Percentiles rank a stretch among this genome's conserved stretches.
Conservation (phyloP, 805 yeast species). For the Isabelozyma heimii region DNA sequence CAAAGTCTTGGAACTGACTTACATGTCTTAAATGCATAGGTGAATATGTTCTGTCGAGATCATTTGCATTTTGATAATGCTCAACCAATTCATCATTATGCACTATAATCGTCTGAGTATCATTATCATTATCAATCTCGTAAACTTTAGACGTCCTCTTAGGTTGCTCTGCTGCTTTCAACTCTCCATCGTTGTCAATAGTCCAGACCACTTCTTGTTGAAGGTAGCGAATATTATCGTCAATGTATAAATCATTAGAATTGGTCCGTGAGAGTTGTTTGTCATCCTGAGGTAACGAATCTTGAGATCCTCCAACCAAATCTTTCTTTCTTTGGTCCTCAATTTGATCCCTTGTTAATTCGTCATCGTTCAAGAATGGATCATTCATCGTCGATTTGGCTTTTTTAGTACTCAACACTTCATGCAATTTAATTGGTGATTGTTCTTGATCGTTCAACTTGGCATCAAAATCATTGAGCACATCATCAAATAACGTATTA, state of each 20-base stretch:
- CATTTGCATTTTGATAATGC: slow-evolving; percentile 20
- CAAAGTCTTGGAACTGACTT: slow-evolving; percentile 35
- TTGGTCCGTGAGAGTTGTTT: slow-evolving; percentile 4
- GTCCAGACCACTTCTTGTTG: slow-evolving; percentile 26
- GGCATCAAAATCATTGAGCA: slow-evolving; percentile 24
- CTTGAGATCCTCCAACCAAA: slow-evolving; percentile 3
- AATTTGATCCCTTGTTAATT: slow-evolving; percentile 39
- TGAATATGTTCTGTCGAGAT: slow-evolving; percentile 19
- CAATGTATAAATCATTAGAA: slow-evolving; percentile 25
- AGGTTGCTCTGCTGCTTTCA: background rate
- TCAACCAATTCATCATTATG: slow-evolving; percentile 23
- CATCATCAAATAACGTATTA: slow-evolving; percentile 24
- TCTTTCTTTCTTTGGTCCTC: slow-evolving; percentile 37
- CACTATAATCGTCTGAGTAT: slow-evolving; percentile 15
- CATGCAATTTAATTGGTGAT: background rate
- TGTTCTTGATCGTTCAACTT: slow-evolving; percentile 11
- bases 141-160: background rate
- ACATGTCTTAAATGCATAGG: slow-evolving; percentile 34
- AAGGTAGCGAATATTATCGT: slow-evolving; percentile 28
- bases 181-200: slow-evolving; percentile 1
- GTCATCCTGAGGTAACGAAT: background rate
- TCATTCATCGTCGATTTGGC: slow-evolving; percentile 7
- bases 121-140: background rate
- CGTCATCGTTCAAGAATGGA: slow-evolving; percentile 40
- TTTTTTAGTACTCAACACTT: background rate